phyloP scores from a whole-genome alignment of 768 basidiomycete species.

The Hypholoma fasciculare region DNA sequence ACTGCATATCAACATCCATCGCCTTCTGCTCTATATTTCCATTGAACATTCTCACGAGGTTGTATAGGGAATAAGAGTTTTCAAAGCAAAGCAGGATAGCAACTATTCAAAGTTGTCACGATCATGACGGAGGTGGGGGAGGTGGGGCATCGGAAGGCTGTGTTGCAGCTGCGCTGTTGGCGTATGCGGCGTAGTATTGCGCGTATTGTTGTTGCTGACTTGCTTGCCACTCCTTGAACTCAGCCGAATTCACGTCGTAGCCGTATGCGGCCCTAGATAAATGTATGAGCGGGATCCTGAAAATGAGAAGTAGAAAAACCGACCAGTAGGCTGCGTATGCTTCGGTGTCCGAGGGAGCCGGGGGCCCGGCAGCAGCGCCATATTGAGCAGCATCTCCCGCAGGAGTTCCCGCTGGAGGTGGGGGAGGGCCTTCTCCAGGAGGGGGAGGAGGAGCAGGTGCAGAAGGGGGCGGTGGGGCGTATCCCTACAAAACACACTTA shows the following conservation, averaged over 20 bases:
- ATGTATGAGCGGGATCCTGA: not conserved
- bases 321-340: slow-evolving; percentile 65
- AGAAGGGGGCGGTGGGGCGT: slow-evolving; percentile 50
- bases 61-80: not conserved
- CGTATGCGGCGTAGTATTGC: slow-evolving; percentile 68
- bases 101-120: not conserved
- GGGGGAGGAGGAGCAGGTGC: slow-evolving; percentile 56
- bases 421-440: slow-evolving; percentile 46
- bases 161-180: slow-evolving; percentile 36
- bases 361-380: slow-evolving; percentile 30
- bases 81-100: too few relatives aligned
- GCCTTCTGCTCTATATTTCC: not conserved
- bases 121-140: slow-evolving; percentile 35
- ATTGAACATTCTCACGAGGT: too few relatives aligned
- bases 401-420: slow-evolving; percentile 46
- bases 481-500: slow-evolving; percentile 30
- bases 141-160: slow-evolving; percentile 30
- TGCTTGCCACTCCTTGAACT: slow-evolving; percentile 83
- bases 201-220: slow-evolving; percentile 73
- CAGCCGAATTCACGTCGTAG: slow-evolving; percentile 79
- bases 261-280: slow-evolving; percentile 74
- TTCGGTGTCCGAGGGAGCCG: slow-evolving; percentile 45
- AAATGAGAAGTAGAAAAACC: slow-evolving; percentile 20
- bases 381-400: slow-evolving; percentile 42
- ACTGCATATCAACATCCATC: slow-evolving; percentile 7